Evolutionary conservation across 768 basidiomycete genomes (phyloP).

Genomic region (Pleurotus djamor): DNA sequence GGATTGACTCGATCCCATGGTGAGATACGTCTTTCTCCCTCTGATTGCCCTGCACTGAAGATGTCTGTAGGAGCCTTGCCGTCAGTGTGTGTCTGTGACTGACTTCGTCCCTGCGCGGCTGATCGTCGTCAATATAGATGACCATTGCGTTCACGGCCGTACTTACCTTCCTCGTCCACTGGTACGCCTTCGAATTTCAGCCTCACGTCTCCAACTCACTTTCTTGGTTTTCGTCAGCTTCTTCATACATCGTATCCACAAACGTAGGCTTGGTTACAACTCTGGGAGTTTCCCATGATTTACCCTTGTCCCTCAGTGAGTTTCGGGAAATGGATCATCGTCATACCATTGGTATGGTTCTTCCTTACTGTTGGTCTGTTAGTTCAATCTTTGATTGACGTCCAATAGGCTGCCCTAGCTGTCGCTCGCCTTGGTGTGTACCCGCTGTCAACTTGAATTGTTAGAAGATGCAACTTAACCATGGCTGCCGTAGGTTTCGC

Average conservation of each 20-base stretch:
- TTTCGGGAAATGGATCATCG: constrained; percentile 27
- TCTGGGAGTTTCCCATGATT: background rate
- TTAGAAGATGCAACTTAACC: no score
- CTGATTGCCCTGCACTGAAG: background rate
- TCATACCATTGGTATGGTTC: constrained; percentile 27
- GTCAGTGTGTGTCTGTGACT: constrained; percentile 16
- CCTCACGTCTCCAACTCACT: background rate
- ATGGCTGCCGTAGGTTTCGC: constrained; percentile 8
- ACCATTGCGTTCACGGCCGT: constrained; percentile 27
- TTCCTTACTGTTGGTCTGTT: background rate
- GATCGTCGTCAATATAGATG: constrained; percentile 20
- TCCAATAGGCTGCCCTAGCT: constrained; percentile 20
- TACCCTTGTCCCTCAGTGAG: constrained; percentile 25
- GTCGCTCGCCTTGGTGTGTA: constrained; percentile 25
- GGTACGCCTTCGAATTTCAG: background rate
- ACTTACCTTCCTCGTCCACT: constrained; percentile 13
- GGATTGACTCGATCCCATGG: constrained; percentile 44
- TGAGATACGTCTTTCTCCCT: constrained; percentile 14
- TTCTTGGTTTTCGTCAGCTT: constrained; percentile 19
- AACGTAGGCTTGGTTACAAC: constrained; percentile 23
- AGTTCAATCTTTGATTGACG: background rate
- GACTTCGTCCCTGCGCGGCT: background rate
- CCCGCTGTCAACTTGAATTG: no score
- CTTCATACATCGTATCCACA: constrained; percentile 39
- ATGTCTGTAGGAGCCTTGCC: constrained; percentile 29